Evolutionary conservation across 2,329 filamentous ascomycete genomes (phyloP).

Genomic region (Phoma sp.): DNA sequence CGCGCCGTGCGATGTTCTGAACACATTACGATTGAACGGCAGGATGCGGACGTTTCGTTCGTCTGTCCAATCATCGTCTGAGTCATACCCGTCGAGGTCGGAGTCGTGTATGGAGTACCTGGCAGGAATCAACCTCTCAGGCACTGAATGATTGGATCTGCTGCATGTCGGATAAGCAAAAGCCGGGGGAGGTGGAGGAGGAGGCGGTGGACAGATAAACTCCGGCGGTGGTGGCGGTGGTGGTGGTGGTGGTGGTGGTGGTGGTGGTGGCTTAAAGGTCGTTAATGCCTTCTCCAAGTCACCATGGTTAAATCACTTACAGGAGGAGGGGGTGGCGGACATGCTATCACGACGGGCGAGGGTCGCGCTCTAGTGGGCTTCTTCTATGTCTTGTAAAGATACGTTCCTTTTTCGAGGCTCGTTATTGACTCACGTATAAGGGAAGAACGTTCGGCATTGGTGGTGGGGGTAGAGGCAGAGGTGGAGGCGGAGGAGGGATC

Average conservation of each 20-base stretch:
- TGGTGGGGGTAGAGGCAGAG: slow-evolving; percentile 24
- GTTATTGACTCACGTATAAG: not conserved
- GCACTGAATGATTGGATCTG: not conserved
- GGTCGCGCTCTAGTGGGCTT: not conserved
- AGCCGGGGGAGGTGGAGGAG: slow-evolving; percentile 14
- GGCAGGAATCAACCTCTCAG: slow-evolving; percentile 26
- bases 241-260: slow-evolving; percentile 19
- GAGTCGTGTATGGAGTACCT: slow-evolving; percentile 18
- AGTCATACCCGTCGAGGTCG: not conserved
- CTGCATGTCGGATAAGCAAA: slow-evolving; percentile 14
- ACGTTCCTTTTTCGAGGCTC: not conserved
- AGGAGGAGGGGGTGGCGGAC: slow-evolving; percentile 14
- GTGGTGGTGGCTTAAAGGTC: slow-evolving; percentile 14
- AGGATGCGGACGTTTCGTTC: slow-evolving; percentile 27
- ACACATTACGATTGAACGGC: slow-evolving; percentile 35
- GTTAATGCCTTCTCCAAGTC: not conserved
- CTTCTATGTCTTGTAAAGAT: not conserved
- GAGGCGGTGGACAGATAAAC: slow-evolving; percentile 8
- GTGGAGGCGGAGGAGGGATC: not conserved
- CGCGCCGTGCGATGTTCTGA: slow-evolving; percentile 30
- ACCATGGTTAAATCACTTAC: not conserved
- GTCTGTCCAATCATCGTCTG: slow-evolving; percentile 18
- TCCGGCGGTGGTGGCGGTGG: not conserved
- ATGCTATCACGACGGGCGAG: not conserved
- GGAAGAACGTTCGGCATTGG: slow-evolving; percentile 5